Base-by-base conservation (phyloP, 2,329 filamentous ascomycete genomes). In the Diaporthe humulicola region DNA sequence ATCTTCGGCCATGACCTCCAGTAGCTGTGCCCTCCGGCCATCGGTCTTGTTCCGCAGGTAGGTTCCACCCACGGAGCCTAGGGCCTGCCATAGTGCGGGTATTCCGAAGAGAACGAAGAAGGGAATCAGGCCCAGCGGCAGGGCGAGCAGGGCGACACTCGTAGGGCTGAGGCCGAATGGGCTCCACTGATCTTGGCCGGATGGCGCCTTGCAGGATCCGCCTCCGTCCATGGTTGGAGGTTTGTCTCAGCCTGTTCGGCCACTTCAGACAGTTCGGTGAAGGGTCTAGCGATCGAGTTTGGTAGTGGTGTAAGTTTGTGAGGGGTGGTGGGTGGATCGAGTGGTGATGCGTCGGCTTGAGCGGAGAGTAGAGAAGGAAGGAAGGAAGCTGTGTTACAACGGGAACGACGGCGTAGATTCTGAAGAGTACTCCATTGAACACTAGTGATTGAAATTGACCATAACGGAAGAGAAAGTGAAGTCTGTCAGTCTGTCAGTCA, bases 31-130 rank as follows among this genome's bases (percentile, higher is more conserved):
- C 61, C 89, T 88, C 70, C 92, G 89, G 73, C 90, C 91, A 25
- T 90, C 89, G 0, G 92, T 93, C 81, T 91, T 91, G 80, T 88
- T 91, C 71, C 86, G 87, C 73, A 95, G 84, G 77, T 90, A 89
- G 86, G 88, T 93, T 76, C 93, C 93, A 30, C 92, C 78, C 5
- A 83, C 78, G 9, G 81, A 79, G 25, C 89, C 89, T 1, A 86
- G 52, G 4, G 80, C 78, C 9, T 81, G 81, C 77, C 84, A 82
- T 40, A 90, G 73, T 25, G 82, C 70, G 25, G 84, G 84, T 48
- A 85, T 77, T 10, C 85, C 73, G 54, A 83, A 52, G 5, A 82
- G 79, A 25, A 81, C 73, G 56, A 83, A 69, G 64, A 85, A 70
- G n/a, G 84, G 82, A 7, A 81, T 74, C 38, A 80, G 77, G n/a